A percentile compares a stretch with the other conserved stretches of the same genome.
phyloP scores from a whole-genome alignment of 1,139 yeast species.

The Yamadazyma kanchanaburiensis region DNA sequence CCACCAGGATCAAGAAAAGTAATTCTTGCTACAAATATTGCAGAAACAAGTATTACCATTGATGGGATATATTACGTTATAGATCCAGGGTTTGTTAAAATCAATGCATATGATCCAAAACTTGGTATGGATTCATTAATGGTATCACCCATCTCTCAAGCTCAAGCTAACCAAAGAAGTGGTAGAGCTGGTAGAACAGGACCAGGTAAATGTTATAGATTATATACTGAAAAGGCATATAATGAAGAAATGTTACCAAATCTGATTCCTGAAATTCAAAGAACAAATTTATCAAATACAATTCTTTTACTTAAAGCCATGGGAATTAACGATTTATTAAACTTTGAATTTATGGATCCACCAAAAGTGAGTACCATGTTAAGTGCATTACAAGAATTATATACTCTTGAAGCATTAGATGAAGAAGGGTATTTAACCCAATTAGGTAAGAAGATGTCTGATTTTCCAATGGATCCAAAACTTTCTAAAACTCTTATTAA shows the following conservation, averaged over 20 bases:
- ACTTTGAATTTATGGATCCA: conserved; percentile 92
- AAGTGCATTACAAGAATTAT: conserved; percentile 80
- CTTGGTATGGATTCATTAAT: conserved; percentile 74
- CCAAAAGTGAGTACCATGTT: conserved; percentile 78
- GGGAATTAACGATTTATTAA: conserved; percentile 81
- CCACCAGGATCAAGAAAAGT: conserved; percentile 71
- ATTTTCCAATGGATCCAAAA: conserved; percentile 94
- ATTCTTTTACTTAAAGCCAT: conserved; percentile 89
- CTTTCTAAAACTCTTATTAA: conserved; percentile 77
- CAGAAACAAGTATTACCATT: conserved; percentile 78
- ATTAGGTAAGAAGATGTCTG: conserved; percentile 82
- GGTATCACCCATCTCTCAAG: conserved; percentile 75
- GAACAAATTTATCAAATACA: conserved; percentile 84
- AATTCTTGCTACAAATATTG: conserved; percentile 75
- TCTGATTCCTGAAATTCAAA: conserved; percentile 87
- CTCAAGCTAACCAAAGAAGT: conserved; percentile 79
- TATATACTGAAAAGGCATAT: conserved; percentile 69
- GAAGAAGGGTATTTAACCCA: conserved; percentile 71
- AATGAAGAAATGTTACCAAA: conserved; percentile 78
- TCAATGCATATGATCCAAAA: conserved; percentile 72
- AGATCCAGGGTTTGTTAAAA: conserved; percentile 79
- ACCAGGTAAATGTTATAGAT: conserved; percentile 75
- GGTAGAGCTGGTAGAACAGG: conserved; percentile 90
- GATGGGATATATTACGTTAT: conserved; percentile 76
- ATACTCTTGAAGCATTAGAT: conserved; percentile 78